Evolutionary conservation across 805 yeast genomes (phyloP).

Genomic region (Pichia nanzhaoensis): DNA sequence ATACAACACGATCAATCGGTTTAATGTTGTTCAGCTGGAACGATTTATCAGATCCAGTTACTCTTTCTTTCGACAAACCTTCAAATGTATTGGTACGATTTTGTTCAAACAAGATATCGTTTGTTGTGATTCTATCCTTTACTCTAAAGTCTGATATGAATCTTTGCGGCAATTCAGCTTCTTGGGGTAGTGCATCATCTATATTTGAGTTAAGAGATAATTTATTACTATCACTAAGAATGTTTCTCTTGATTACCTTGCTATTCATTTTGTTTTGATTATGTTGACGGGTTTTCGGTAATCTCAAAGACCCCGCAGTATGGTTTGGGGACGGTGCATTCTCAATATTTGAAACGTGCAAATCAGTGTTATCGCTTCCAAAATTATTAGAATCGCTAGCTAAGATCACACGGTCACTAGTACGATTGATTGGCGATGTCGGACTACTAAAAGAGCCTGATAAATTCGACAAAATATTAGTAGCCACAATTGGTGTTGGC

Average conservation of each 20-base stretch:
- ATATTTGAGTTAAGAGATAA: not conserved
- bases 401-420: not conserved
- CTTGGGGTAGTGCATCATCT: no score
- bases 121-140: slow-evolving; percentile 6
- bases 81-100: not conserved
- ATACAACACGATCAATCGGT: slow-evolving; percentile 27
- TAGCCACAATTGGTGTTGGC: slow-evolving; percentile 20
- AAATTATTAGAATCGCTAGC: not conserved
- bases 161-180: slow-evolving; percentile 1
- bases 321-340: not conserved
- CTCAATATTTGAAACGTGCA: not conserved
- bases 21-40: slow-evolving; percentile 14
- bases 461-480: not conserved
- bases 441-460: not conserved
- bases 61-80: not conserved
- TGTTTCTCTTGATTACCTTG: not conserved
- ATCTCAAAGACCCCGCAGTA: not conserved
- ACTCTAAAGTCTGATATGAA: slow-evolving; percentile 15
- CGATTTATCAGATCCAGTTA: not conserved
- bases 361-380: no score
- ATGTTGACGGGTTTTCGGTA: not conserved
- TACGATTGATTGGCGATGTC: no score
- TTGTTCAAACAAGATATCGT: not conserved
- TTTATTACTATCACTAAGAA: slow-evolving; percentile 3
- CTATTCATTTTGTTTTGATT: not conserved